Evolutionary conservation across 805 yeast species (phyloP), one percentile per base, ranked within the genome.

Genomic region (Nakazawaea ambrosiae): DNA sequence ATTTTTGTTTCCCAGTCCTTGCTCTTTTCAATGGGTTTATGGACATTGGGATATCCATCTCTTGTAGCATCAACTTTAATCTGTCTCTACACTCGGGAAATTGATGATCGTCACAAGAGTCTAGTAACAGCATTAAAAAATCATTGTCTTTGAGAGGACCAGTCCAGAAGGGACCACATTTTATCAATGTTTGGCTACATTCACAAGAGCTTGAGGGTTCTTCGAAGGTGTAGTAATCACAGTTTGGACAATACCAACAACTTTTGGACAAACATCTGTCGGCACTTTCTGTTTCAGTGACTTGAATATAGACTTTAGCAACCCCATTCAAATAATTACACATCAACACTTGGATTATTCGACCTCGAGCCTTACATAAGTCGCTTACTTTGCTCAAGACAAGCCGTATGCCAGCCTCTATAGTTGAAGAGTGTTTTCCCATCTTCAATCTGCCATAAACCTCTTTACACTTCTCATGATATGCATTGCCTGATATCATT

Each of bases 381-480:
- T 20, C 74, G 63, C 5, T 85, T 81, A 36, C 90, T 73, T 62
- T 67, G 45, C 78, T 73, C 31, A 92, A 63, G 6, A 92, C 92
- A 41, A 92, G 66, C 52, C 99, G 67, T 40, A 92, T 61, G 0
- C 97, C 98, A 22, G 87, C 81, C 57, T 92, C 99, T 60, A 92
- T 97, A 16, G 90, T 81, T 17, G 88, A 78, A 50, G 86, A 96
- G 44, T 90, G 87, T 38, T 81, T 81, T 16, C 97, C 97, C 30
- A 39, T n/a, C 22, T 39, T 39, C 26, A 11, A 4, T n/a, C 42
- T 34, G n/a, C 97, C 97, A 55, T 92, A 92, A 12, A 84, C 66
- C 0, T 96, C 86, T 63, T 78, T 90, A 60, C 97, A 90, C 58
- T 92, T 92, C 50, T 92, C 98, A 1, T 97, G 97, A 56, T 90